Evolutionary conservation across 75 land plant species (phyloP).

Genomic region (Azolla pinnata): DNA sequence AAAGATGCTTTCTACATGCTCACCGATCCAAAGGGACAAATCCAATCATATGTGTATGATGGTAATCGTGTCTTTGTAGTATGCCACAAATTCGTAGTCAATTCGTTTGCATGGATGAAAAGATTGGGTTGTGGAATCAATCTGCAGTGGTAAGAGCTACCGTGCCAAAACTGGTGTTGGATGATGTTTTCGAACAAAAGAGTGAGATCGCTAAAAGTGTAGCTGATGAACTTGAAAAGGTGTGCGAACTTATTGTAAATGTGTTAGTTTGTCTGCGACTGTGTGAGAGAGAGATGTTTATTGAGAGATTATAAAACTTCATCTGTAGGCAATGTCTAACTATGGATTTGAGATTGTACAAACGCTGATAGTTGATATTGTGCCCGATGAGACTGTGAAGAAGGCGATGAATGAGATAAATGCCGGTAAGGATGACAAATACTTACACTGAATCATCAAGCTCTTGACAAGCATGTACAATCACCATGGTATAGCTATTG

Average conservation of each 20-base stretch:
- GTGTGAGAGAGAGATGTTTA: too few relatives aligned
- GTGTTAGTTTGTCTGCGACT: too few relatives aligned
- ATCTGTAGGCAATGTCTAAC: conserved; percentile 22
- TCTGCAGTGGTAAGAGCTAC: conserved; percentile 51
- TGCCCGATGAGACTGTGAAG: conserved; percentile 24
- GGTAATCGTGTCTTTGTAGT: too few relatives aligned
- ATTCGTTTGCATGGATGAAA: too few relatives aligned
- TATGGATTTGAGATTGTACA: conserved; percentile 31
- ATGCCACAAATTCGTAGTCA: too few relatives aligned
- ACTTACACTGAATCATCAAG: neutral
- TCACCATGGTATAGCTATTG: too few relatives aligned
- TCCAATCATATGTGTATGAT: conserved; percentile 77
- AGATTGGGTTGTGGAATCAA: too few relatives aligned
- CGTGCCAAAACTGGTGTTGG: conserved; percentile 55
- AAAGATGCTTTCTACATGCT: conserved; percentile 66
- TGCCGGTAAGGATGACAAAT: conserved; percentile 15
- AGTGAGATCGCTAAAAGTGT: conserved; percentile 70
- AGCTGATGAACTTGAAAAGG: conserved; percentile 69
- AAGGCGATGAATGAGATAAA: conserved; percentile 30
- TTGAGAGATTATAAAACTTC: too few relatives aligned
- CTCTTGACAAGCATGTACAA: neutral
- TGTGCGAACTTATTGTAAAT: too few relatives aligned
- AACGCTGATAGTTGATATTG: conserved; percentile 39
- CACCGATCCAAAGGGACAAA: conserved; percentile 58
- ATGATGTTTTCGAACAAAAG: conserved; percentile 69